These are phyloP conservation scores for Bryum argenteum DNA, from an alignment of 225 moss, liverwort and hornwort genomes.

Conservation along the genomic window DNA sequence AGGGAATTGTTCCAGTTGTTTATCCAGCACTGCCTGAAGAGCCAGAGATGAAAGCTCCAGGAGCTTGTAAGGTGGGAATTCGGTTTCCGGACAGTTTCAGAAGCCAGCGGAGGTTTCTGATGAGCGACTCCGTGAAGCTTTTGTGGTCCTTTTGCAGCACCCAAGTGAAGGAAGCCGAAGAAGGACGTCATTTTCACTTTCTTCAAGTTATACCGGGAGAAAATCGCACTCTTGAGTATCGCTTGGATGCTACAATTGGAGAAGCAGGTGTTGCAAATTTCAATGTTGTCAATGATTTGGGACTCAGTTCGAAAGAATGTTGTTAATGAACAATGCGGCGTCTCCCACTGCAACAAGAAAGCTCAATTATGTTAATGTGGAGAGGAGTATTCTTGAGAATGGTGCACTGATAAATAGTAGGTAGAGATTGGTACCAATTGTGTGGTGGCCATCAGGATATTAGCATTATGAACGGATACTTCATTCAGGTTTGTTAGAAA, in stretches of 20 bases:
- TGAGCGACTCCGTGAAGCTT: constrained; percentile 85
- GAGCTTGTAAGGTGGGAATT: constrained; percentile 80
- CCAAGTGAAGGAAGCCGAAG: constrained; percentile 79
- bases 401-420: no score
- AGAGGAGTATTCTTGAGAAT: no score
- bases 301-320: constrained; percentile 61
- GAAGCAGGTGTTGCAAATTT: constrained; percentile 87
- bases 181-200: constrained; percentile 78
- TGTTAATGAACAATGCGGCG: no score
- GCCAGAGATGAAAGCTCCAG: constrained; percentile 45
- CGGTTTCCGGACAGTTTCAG: constrained; percentile 90
- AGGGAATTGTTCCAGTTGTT: constrained; percentile 37
- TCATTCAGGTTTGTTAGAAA: no score
- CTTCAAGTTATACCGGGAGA: constrained; percentile 87
- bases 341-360: no score
- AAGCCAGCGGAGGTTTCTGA: constrained; percentile 77
- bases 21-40: constrained; percentile 34
- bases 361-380: no score
- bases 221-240: constrained; percentile 61
- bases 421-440: no score
- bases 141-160: constrained; percentile 91
- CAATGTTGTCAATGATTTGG: constrained; percentile 93
- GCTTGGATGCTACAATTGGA: constrained; percentile 66
- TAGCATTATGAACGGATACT: no score
- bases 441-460: no score